phyloP scores from a whole-genome alignment of 768 basidiomycete species.

The Ephemerocybe angulata region DNA sequence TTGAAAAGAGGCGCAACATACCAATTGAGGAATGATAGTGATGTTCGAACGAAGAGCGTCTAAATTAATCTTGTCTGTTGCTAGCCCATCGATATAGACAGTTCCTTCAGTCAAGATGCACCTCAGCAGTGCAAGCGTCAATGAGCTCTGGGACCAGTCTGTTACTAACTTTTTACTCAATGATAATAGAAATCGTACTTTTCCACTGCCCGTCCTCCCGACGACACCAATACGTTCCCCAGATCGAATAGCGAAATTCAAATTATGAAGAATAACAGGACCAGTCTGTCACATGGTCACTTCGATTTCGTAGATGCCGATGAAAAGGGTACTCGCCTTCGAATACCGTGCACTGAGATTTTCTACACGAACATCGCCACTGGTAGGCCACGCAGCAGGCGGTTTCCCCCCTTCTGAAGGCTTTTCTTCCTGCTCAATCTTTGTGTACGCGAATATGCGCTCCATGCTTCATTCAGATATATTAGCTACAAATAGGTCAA shows the following conservation, averaged over 20 bases:
- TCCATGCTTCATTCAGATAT: conserved; percentile 19
- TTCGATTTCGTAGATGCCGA: neutral
- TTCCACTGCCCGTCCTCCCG: conserved; percentile 24
- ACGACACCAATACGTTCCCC: conserved; percentile 56
- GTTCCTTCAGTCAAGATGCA: conserved; percentile 50
- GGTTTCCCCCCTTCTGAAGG: conserved; percentile 26
- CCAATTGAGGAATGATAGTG: conserved; percentile 49
- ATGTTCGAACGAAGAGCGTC: conserved; percentile 50
- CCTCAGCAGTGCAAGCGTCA: conserved; percentile 46
- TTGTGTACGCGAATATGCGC: conserved; percentile 13
- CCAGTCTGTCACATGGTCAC: conserved; percentile 23
- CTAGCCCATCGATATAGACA: conserved; percentile 51
- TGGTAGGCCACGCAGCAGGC: conserved; percentile 58
- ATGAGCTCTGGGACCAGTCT: conserved; percentile 16
- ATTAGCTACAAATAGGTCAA: neutral
- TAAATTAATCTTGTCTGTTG: conserved; percentile 45
- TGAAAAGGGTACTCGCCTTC: conserved; percentile 10
- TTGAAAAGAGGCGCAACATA: neutral
- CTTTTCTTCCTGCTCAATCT: conserved; percentile 16
- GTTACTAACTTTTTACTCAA: neutral
- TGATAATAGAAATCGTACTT: conserved; percentile 7
- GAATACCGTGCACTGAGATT: conserved; percentile 51
- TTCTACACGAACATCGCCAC: conserved; percentile 48
- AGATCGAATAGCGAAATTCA: conserved; percentile 50
- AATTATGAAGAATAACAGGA: conserved; percentile 42